Percentiles rank a stretch among this genome's conserved stretches.
phyloP scores from a whole-genome alignment of 306 rosid genomes.

The Vigna trinervia region DNA sequence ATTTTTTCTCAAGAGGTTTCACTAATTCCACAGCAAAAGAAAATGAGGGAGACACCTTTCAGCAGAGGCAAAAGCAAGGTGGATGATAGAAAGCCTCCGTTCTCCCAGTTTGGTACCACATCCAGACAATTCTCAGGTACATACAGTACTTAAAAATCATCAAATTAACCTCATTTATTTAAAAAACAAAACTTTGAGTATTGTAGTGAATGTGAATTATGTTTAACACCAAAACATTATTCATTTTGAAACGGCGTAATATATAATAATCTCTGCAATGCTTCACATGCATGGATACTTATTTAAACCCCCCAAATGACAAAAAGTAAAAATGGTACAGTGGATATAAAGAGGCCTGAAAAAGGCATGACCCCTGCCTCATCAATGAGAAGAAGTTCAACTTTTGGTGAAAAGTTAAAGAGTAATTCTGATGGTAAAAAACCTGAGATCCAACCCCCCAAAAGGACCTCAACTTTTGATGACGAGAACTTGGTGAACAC shows the following conservation, averaged over 20 bases:
- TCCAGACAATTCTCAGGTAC: constrained; percentile 64
- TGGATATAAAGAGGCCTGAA: constrained; percentile 45
- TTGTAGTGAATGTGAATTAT: too few relatives aligned
- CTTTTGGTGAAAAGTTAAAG: constrained; percentile 36
- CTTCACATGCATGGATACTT: constrained; percentile 46
- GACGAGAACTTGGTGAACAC: constrained; percentile 34
- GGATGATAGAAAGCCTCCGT: constrained; percentile 46
- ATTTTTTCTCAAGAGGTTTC: constrained; percentile 54
- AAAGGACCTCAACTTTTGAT: constrained; percentile 42
- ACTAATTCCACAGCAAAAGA: constrained; percentile 36
- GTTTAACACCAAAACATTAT: too few relatives aligned
- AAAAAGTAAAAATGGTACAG: constrained; percentile 37
- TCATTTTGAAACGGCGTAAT: too few relatives aligned
- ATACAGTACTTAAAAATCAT: too few relatives aligned
- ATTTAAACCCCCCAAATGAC: constrained; percentile 40
- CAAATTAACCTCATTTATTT: too few relatives aligned
- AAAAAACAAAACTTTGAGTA: too few relatives aligned
- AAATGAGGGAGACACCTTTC: constrained; percentile 6
- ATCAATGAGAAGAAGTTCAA: constrained; percentile 49
- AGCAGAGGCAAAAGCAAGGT: constrained; percentile 48
- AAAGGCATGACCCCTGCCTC: constrained; percentile 44
- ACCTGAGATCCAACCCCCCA: constrained; percentile 45
- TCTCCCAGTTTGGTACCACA: constrained; percentile 38
- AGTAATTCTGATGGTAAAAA: constrained; percentile 1
- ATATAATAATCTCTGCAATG: not conserved